Evolutionary conservation across 108 stramenopile species (phyloP).

Genomic region (Conticribra weissflogii): DNA sequence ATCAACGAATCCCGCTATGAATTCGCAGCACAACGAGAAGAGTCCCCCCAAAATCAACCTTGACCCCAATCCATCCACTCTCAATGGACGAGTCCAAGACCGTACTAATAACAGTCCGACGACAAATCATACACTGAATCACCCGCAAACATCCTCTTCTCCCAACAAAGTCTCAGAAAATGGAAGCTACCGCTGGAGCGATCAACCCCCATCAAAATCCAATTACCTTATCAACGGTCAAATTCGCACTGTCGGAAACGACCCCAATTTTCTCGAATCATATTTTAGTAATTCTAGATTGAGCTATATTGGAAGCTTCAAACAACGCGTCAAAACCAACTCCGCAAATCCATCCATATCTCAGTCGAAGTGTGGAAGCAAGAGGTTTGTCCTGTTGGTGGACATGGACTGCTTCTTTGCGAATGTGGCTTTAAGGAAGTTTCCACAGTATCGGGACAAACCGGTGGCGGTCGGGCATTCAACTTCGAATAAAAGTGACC

Average conservation of each 20-base stretch:
- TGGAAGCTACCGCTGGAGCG: conserved; percentile 35
- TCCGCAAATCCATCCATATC: conserved; percentile 13
- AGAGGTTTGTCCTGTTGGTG: conserved; percentile 87
- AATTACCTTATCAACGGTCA: conserved; percentile 37
- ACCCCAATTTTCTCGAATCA: conserved; percentile 80
- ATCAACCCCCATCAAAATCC: conserved; percentile 32
- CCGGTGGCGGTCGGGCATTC: conserved; percentile 92
- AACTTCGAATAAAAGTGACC: conserved; percentile 25
- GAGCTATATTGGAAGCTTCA: conserved; percentile 84
- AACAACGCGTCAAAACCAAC: conserved; percentile 51
- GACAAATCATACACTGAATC: neutral
- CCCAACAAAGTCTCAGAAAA: conserved; percentile 24
- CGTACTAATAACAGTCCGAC: too few relatives aligned
- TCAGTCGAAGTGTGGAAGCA: conserved; percentile 28
- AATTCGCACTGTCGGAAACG: conserved; percentile 67
- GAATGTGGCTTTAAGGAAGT: conserved; percentile 80
- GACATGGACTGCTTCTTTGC: conserved; percentile 99
- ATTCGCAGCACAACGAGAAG: too few relatives aligned
- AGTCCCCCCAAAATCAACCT: too few relatives aligned
- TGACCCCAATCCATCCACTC: too few relatives aligned
- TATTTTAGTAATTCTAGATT: conserved; percentile 71
- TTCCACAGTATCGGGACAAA: conserved; percentile 74
- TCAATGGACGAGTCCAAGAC: too few relatives aligned
- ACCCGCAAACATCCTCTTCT: neutral
- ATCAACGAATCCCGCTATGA: too few relatives aligned